phyloP scores from a whole-genome alignment of 768 basidiomycete genomes.

The Lactifluus echinatus region DNA sequence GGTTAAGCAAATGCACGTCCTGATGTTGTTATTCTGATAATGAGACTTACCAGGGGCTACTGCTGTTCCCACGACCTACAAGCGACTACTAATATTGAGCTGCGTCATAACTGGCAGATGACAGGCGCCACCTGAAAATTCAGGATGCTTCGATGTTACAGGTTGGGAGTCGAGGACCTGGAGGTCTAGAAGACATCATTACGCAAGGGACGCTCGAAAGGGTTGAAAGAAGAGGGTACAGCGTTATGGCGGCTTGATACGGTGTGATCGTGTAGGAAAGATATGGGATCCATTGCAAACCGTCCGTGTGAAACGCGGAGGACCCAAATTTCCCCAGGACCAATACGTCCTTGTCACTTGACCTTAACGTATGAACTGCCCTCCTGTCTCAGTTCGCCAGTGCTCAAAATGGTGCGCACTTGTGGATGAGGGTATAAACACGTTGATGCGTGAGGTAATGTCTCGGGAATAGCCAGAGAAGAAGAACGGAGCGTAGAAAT shows the following conservation, averaged over 20 bases:
- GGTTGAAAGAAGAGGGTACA: not conserved
- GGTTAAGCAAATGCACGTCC: no score
- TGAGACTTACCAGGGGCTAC: not conserved
- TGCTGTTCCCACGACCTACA: not conserved
- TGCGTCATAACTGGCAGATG: not conserved
- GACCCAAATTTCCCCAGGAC: not conserved
- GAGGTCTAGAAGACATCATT: not conserved
- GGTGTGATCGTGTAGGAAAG: not conserved
- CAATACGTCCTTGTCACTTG: not conserved
- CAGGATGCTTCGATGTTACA: not conserved
- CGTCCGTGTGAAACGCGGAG: not conserved
- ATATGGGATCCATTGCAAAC: not conserved
- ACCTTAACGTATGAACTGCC: not conserved
- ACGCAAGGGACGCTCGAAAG: not conserved
- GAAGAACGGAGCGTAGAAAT: not conserved
- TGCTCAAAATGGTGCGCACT: no score
- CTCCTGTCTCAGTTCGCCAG: not conserved
- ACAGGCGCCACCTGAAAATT: not conserved
- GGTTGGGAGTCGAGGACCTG: not conserved
- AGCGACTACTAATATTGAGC: no score
- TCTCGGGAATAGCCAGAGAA: not conserved
- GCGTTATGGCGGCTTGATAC: not conserved
- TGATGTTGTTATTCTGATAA: not conserved
- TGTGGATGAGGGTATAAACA: not conserved
- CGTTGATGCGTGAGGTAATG: no score